phyloP scores from a whole-genome alignment of 768 basidiomycete species.

The Collybiopsis confluens region DNA sequence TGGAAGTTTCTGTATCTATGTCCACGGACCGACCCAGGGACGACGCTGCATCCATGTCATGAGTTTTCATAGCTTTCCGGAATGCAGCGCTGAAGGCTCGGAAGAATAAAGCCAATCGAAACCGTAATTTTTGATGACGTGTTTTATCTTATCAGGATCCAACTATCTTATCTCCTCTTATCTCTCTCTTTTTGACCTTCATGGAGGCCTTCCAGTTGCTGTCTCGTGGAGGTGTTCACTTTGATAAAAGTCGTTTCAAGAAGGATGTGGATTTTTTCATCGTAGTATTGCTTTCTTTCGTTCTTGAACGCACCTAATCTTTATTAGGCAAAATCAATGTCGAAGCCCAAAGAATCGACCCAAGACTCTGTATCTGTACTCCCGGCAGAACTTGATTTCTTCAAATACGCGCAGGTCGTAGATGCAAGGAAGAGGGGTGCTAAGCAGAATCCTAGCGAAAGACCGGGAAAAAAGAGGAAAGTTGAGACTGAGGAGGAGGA shows the following conservation, averaged over 20 bases:
- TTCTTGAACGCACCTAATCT: constrained; percentile 8
- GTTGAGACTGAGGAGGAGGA: constrained; percentile 8
- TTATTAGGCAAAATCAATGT: constrained; percentile 12
- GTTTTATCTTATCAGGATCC: not conserved
- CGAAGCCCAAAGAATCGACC: constrained; percentile 17
- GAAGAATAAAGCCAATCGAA: too few relatives aligned
- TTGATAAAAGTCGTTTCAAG: constrained; percentile 74
- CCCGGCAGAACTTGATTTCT: constrained; percentile 84
- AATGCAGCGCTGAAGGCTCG: too few relatives aligned
- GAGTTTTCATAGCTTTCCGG: too few relatives aligned
- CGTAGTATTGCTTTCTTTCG: constrained; percentile 31
- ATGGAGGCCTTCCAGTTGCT: constrained; percentile 92
- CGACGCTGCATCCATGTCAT: too few relatives aligned
- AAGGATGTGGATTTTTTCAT: constrained; percentile 69
- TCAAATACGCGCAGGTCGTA: constrained; percentile 72
- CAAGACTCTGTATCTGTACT: constrained; percentile 51
- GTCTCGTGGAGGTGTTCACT: constrained; percentile 78
- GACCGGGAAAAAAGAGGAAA: constrained; percentile 12
- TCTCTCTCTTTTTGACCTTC: not conserved
- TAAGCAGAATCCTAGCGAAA: constrained; percentile 7
- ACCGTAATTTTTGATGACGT: not conserved
- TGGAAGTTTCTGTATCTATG: too few relatives aligned
- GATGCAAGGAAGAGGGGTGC: constrained; percentile 46
- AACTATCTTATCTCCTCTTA: not conserved
- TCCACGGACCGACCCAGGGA: too few relatives aligned